Conservation (phyloP, 2,329 filamentous ascomycete genomes). For the Hypoxylon sp. region DNA sequence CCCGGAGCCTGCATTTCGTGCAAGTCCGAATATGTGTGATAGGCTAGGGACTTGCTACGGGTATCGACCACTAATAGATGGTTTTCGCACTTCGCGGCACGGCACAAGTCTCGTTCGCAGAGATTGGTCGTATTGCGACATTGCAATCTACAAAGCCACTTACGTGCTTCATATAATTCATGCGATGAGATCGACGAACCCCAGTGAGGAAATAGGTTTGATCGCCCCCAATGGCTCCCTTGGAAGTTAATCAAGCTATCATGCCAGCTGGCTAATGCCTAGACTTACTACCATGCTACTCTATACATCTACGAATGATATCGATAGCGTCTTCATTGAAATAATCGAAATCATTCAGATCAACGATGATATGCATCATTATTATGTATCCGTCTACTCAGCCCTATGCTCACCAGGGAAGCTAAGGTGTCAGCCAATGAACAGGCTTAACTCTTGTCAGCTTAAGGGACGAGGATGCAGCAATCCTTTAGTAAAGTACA, state of each 20-base stretch:
- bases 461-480: neutral
- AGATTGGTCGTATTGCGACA: constrained; percentile 23
- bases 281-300: neutral
- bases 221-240: constrained; percentile 1
- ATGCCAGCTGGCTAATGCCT: constrained; percentile 13
- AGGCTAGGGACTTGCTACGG: constrained; percentile 12
- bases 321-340: neutral
- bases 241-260: constrained; percentile 7
- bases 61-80: constrained; percentile 15
- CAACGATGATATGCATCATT: neutral
- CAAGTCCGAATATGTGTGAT: constrained; percentile 35
- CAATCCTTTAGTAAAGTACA: constrained; percentile 5
- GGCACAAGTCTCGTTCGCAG: constrained; percentile 19
- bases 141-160: constrained; percentile 27
- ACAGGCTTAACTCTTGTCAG: constrained; percentile 10
- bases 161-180: constrained; percentile 33
- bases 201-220: constrained; percentile 9
- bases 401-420: constrained; percentile 8
- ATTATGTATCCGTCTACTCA: neutral
- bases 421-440: constrained; percentile 8
- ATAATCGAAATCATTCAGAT: neutral
- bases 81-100: constrained; percentile 10
- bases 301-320: neutral
- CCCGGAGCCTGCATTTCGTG: constrained; percentile 35
- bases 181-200: constrained; percentile 28